Evolutionary conservation across 768 basidiomycete species (phyloP).

Genomic region (Pleurotus citrinopileatus): DNA sequence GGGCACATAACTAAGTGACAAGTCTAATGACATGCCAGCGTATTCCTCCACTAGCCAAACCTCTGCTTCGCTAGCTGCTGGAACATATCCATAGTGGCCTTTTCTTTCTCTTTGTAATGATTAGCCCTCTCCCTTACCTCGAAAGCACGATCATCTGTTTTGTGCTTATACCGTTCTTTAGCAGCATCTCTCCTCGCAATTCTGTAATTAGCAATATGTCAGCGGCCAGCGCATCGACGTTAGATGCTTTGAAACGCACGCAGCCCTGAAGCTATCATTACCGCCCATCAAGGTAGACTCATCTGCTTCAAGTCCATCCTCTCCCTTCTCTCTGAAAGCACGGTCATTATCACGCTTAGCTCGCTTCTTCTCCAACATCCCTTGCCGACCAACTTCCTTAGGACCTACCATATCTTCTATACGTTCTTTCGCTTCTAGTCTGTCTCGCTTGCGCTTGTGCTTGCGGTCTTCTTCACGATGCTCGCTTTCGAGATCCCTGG

Average conservation of each 20-base stretch:
- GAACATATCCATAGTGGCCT: conserved; percentile 96
- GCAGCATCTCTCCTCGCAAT: conserved; percentile 74
- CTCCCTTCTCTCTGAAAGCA: conserved; percentile 73
- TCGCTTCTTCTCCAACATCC: conserved; percentile 83
- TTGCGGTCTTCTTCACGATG: conserved; percentile 46
- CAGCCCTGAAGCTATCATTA: conserved; percentile 75
- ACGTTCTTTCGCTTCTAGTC: conserved; percentile 60
- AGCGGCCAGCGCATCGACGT: conserved; percentile 6
- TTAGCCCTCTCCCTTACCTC: conserved; percentile 58
- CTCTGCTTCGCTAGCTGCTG: conserved; percentile 86
- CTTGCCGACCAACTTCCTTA: conserved; percentile 78
- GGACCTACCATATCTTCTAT: conserved; percentile 80
- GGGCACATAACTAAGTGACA: too few species aligned
- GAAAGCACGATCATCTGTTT: conserved; percentile 51
- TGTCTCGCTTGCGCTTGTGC: conserved; percentile 65
- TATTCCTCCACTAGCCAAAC: conserved; percentile 75
- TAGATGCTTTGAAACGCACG: conserved; percentile 41
- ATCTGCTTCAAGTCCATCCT: conserved; percentile 73
- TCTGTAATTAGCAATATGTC: conserved; percentile 39
- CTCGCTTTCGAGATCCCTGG: conserved; percentile 61
- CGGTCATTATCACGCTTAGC: conserved; percentile 69
- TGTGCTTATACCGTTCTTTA: conserved; percentile 59
- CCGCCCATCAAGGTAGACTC: conserved; percentile 82
- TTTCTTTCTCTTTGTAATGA: conserved; percentile 75
- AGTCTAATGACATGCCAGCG: too few species aligned